Percentiles rank a stretch among this genome's conserved stretches.
These are phyloP conservation scores for Evernia prunastri DNA, from an alignment of 495 filamentous ascomycete genomes.

Conservation along the genomic window DNA sequence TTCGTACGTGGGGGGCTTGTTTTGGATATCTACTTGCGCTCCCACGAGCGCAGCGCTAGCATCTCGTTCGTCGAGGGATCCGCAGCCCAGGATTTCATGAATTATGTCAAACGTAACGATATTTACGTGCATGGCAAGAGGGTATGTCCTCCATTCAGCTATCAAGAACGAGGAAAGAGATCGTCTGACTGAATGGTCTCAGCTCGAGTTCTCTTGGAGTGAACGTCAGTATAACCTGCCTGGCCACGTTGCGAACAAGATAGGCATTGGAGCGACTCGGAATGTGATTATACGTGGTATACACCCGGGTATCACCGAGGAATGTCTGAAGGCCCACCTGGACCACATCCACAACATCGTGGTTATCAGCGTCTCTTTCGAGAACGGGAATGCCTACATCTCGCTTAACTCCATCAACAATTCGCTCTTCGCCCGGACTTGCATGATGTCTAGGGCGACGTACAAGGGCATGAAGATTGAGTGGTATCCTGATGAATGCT, in stretches of 20 bases:
- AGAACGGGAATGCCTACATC: slow-evolving; percentile 52
- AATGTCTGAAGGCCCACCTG: slow-evolving; percentile 61
- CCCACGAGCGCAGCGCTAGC: slow-evolving; percentile 54
- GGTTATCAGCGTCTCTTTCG: slow-evolving; percentile 59
- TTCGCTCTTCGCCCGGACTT: slow-evolving; percentile 66
- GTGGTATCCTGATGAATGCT: slow-evolving; percentile 71
- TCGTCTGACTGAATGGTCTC: slow-evolving; percentile 25
- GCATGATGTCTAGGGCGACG: slow-evolving; percentile 67
- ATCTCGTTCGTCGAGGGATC: slow-evolving; percentile 65
- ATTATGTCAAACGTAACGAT: slow-evolving; percentile 58
- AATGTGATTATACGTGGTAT: slow-evolving; percentile 63
- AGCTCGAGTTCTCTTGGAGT: slow-evolving; percentile 67
- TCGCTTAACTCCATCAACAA: slow-evolving; percentile 74
- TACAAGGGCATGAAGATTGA: slow-evolving; percentile 71
- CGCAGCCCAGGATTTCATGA: slow-evolving; percentile 56
- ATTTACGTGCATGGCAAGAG: slow-evolving; percentile 63
- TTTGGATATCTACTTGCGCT: slow-evolving; percentile 60
- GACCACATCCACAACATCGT: slow-evolving; percentile 78
- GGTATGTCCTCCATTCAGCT: slow-evolving; percentile 41
- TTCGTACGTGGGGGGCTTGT: slow-evolving; percentile 63
- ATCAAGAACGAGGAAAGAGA: background rate
- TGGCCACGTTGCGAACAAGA: slow-evolving; percentile 58
- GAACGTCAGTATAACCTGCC: slow-evolving; percentile 67
- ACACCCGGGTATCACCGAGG: slow-evolving; percentile 53
- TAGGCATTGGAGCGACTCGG: slow-evolving; percentile 61